Evolutionary conservation across 371 early-diverging fungal species (phyloP).

Genomic region (Chytridium lagenaria): DNA sequence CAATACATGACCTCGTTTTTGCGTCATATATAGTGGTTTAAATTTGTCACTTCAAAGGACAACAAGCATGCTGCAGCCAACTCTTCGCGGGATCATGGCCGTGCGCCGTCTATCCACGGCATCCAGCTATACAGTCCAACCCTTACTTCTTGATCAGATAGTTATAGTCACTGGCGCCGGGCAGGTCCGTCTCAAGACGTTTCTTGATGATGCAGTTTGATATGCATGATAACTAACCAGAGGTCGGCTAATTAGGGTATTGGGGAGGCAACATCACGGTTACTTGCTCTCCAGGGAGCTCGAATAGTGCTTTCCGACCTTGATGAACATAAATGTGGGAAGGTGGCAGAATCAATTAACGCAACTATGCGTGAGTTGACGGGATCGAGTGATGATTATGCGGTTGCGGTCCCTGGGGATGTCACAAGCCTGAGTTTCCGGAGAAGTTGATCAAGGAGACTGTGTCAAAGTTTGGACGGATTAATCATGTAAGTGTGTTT

Average conservation of each 20-base stretch:
- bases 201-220: background rate
- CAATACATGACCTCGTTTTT: too few relatives aligned
- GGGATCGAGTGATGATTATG: constrained; percentile 89
- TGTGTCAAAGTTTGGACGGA: constrained; percentile 31
- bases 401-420: constrained; percentile 74
- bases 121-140: background rate
- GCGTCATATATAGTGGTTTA: too few relatives aligned
- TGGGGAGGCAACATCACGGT: background rate
- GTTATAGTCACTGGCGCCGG: background rate
- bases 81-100: background rate
- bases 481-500: constrained; percentile 2
- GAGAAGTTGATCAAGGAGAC: constrained; percentile 66
- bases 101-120: background rate
- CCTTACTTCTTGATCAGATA: background rate
- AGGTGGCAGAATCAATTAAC: background rate
- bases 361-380: constrained; percentile 55
- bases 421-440: constrained; percentile 53
- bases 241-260: background rate
- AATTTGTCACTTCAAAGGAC: too few relatives aligned
- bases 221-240: background rate
- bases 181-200: background rate
- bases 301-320: background rate
- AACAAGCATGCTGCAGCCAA: background rate
- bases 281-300: background rate
- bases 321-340: background rate